phyloP scores from a whole-genome alignment of 768 basidiomycete genomes.

The Cyclocybe aegerita region DNA sequence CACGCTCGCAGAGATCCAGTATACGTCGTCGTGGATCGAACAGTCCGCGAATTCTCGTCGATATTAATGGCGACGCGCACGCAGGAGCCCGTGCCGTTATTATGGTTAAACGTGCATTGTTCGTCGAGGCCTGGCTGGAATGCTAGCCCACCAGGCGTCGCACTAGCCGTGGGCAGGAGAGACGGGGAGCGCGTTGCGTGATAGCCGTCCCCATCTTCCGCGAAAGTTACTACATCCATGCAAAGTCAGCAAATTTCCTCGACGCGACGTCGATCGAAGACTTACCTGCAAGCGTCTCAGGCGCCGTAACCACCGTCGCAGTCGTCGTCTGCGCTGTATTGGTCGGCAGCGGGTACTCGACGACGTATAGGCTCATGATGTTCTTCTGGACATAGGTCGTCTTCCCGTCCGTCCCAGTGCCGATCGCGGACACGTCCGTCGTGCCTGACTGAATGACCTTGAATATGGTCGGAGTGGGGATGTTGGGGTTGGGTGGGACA shows the following conservation, averaged over 20 bases:
- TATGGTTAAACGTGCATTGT: background rate
- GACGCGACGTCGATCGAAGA: background rate
- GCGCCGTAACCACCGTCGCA: conserved; percentile 1
- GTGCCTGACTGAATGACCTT: conserved; percentile 5
- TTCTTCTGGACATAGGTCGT: conserved; percentile 8
- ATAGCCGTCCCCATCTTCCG: conserved; percentile 4
- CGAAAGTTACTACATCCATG: conserved; percentile 2
- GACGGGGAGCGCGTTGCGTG: conserved; percentile 5
- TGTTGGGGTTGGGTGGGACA: background rate
- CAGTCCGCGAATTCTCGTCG: background rate
- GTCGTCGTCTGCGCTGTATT: background rate
- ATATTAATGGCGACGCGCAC: conserved; percentile 1
- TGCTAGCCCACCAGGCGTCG: background rate
- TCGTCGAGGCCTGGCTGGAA: conserved; percentile 7
- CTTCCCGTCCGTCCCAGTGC: conserved; percentile 6
- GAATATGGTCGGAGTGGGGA: background rate
- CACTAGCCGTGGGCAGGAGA: background rate
- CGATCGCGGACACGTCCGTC: conserved; percentile 2
- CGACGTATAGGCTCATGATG: conserved; percentile 5
- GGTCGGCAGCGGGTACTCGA: background rate
- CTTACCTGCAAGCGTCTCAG: conserved; percentile 1
- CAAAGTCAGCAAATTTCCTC: background rate
- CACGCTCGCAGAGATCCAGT: background rate
- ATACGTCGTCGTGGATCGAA: conserved; percentile 2
- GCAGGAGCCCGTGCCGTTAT: conserved; percentile 3